phyloP scores from a whole-genome alignment of 371 early-diverging fungal species.

The Zancudomyces culisetae region DNA sequence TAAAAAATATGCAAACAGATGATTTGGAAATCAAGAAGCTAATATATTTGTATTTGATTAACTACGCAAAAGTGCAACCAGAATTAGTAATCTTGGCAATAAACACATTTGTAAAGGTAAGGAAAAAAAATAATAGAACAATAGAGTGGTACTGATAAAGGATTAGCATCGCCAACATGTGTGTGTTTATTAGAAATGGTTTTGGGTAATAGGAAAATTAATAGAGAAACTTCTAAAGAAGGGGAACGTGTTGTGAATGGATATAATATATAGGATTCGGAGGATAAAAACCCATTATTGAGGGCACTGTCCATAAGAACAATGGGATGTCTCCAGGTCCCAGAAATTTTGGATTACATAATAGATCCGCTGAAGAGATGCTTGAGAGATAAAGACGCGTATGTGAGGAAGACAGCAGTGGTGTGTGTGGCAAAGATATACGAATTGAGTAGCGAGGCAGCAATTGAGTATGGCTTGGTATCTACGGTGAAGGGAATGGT shows the following conservation, averaged over 20 bases:
- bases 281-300: constrained; percentile 82
- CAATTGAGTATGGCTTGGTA: constrained; percentile 61
- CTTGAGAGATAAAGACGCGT: constrained; percentile 36
- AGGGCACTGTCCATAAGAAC: constrained; percentile 93
- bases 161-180: too few relatives aligned
- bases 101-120: constrained; percentile 80
- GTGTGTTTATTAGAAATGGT: too few relatives aligned
- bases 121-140: too few relatives aligned
- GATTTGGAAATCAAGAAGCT: constrained; percentile 80
- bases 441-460: constrained; percentile 31
- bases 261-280: constrained; percentile 90
- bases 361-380: constrained; percentile 25
- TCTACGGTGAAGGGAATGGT: constrained; percentile 65
- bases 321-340: constrained; percentile 90
- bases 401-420: constrained; percentile 86
- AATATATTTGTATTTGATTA: constrained; percentile 59
- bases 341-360: constrained; percentile 72
- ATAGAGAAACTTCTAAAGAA: too few relatives aligned
- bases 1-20: constrained; percentile 98
- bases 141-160: too few relatives aligned
- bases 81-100: constrained; percentile 93
- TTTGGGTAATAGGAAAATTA: too few relatives aligned
- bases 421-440: constrained; percentile 72
- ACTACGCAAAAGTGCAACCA: constrained; percentile 87
- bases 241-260: too few relatives aligned